Evolutionary conservation across 2,329 filamentous ascomycete genomes (phyloP).

Genomic region (Diaporthe citrichinensis): DNA sequence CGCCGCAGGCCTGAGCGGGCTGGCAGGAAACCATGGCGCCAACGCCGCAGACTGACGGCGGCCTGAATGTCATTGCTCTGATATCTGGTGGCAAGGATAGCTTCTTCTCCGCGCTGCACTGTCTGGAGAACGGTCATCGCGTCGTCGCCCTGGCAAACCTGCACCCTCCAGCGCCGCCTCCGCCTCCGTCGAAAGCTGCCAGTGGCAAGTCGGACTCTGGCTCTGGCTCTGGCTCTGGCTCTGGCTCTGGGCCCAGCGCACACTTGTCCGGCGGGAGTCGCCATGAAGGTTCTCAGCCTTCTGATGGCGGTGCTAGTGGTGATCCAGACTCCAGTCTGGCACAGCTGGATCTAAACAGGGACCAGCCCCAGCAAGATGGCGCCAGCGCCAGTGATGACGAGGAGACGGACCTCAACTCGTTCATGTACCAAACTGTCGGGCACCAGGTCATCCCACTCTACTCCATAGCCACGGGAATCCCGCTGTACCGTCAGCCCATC

Average conservation of each 20-base stretch:
- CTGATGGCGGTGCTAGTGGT: background rate
- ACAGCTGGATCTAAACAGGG: background rate
- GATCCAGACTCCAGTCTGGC: constrained; percentile 5
- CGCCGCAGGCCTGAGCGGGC: background rate
- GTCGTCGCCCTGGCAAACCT: constrained; percentile 93
- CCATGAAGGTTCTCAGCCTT: background rate
- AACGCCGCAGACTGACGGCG: constrained; percentile 46
- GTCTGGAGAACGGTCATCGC: constrained; percentile 85
- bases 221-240: background rate
- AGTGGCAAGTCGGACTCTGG: background rate
- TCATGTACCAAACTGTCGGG: constrained; percentile 99
- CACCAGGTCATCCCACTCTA: constrained; percentile 91
- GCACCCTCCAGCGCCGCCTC: constrained; percentile 65
- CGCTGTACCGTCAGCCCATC: constrained; percentile 87
- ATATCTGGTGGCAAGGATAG: constrained; percentile 98
- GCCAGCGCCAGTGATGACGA: constrained; percentile 48
- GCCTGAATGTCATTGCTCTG: constrained; percentile 86
- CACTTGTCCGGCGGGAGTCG: background rate
- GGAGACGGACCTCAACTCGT: constrained; percentile 86
- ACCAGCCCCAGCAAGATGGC: background rate
- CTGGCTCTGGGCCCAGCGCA: background rate
- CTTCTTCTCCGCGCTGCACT: constrained; percentile 93
- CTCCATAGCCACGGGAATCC: constrained; percentile 81
- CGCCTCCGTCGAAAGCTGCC: constrained; percentile 15
- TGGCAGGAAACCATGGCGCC: constrained; percentile 15